Conservation (phyloP, 352 stramenopile genomes). For the Blastocystis sp. region DNA sequence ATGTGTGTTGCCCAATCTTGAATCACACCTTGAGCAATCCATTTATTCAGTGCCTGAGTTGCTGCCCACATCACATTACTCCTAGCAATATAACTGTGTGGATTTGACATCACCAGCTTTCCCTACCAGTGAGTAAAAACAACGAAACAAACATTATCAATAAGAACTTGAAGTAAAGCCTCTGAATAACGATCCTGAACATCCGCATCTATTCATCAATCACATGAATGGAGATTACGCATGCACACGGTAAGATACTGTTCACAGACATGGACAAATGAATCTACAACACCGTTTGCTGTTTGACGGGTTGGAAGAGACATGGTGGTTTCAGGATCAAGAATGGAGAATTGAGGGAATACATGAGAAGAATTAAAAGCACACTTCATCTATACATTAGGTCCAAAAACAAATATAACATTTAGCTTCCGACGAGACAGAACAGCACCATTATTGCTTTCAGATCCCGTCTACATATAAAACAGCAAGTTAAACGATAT, state of each 20-base stretch:
- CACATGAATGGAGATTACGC: background rate
- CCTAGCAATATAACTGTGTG: constrained; percentile 18
- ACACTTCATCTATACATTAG: constrained; percentile 6
- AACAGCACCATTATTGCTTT: constrained; percentile 58
- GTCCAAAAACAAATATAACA: background rate
- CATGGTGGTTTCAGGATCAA: constrained; percentile 56
- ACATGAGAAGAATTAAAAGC: constrained; percentile 19
- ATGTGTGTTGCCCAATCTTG: constrained; percentile 57
- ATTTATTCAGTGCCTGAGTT: constrained; percentile 62
- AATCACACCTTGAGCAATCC: constrained; percentile 56
- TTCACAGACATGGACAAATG: constrained; percentile 60
- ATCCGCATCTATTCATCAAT: constrained; percentile 30
- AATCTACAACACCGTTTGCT: constrained; percentile 56
- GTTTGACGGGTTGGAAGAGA: constrained; percentile 55
- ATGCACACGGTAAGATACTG: constrained; percentile 59
- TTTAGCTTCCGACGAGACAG: constrained; percentile 12
- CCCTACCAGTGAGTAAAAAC: background rate
- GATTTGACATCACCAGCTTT: constrained; percentile 59
- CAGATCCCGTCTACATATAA: constrained; percentile 28
- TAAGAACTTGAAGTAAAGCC: constrained; percentile 50
- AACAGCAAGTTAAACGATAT: background rate
- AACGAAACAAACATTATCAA: constrained; percentile 23
- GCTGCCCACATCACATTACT: constrained; percentile 62
- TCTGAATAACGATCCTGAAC: constrained; percentile 59
- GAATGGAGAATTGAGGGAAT: constrained; percentile 59